These are phyloP conservation scores for Paramecium caudatum DNA, from an alignment of 73 alveolate genomes.

Conservation along the genomic window DNA sequence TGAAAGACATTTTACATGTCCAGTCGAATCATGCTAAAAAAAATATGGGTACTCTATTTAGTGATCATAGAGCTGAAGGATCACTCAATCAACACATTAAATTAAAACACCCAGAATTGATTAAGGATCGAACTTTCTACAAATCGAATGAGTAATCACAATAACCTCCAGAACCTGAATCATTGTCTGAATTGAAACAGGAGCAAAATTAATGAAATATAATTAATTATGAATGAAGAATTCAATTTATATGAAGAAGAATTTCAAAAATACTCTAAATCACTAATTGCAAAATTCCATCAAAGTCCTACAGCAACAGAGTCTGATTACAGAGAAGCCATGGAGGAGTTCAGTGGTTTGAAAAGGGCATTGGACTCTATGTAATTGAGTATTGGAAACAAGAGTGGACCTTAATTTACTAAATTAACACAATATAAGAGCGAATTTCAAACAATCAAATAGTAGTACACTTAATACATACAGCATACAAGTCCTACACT, in stretches of 20 bases:
- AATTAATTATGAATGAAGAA: conserved; percentile 32
- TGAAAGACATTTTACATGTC: conserved; percentile 76
- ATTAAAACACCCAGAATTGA: conserved; percentile 74
- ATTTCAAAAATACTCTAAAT: not conserved
- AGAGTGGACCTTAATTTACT: not conserved
- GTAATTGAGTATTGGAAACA: not conserved
- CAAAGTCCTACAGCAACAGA: not conserved
- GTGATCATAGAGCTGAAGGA: conserved; percentile 70
- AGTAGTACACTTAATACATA: not conserved
- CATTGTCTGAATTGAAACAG: not conserved
- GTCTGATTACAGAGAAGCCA: conserved; percentile 3
- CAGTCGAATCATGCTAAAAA: conserved; percentile 72
- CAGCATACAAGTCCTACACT: not conserved
- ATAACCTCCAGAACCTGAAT: conserved; percentile 8
- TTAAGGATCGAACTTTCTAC: conserved; percentile 45
- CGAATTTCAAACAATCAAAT: conserved; percentile 4
- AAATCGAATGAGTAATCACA: conserved; percentile 53
- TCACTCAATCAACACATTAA: conserved; percentile 70
- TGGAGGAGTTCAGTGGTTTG: not conserved
- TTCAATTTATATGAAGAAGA: conserved; percentile 62
- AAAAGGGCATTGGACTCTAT: conserved; percentile 2
- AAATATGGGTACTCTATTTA: conserved; percentile 59
- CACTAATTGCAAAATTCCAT: conserved; percentile 20
- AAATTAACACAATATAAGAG: conserved; percentile 11
- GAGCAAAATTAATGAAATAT: conserved; percentile 26